Evolutionary conservation across 106 monocot genomes (phyloP).

Genomic region (Amphibolis antarctica): DNA sequence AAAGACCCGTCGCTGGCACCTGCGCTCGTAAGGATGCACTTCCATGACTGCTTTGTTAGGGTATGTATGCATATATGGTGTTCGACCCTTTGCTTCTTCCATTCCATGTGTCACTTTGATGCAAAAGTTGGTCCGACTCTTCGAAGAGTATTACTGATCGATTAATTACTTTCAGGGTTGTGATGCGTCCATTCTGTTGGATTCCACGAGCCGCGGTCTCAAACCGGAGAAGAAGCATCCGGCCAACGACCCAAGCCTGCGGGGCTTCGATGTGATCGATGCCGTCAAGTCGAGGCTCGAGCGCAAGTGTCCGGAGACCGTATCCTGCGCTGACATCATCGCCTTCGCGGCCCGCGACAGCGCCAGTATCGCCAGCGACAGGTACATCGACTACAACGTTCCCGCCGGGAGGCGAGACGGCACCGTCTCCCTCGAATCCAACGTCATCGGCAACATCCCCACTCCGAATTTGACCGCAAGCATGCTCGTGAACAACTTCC

Average conservation of each 20-base stretch:
- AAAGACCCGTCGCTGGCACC: neutral
- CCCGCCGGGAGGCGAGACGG: neutral
- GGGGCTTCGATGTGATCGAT: constrained; percentile 10
- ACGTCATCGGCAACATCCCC: neutral
- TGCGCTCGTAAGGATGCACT: constrained; percentile 12
- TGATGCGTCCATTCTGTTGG: constrained; percentile 12
- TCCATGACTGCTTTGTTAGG: constrained; percentile 27
- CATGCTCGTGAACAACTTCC: neutral
- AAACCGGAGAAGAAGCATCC: constrained; percentile 9
- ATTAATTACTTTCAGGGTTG: constrained; percentile 6
- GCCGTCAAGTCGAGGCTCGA: constrained; percentile 12
- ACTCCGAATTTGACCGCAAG: neutral
- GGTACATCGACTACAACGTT: neutral
- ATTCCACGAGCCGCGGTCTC: neutral
- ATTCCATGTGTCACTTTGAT: too few relatives aligned
- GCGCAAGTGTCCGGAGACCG: neutral
- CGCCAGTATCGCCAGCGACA: neutral
- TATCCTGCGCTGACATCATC: constrained; percentile 17
- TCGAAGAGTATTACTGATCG: too few relatives aligned
- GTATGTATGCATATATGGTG: too few relatives aligned
- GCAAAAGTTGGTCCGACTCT: neutral
- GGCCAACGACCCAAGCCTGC: constrained; percentile 8
- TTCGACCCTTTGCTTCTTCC: neutral
- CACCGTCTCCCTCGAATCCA: neutral
- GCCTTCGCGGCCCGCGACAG: constrained; percentile 18